Percentiles rank a stretch among this genome's conserved stretches.
phyloP scores from a whole-genome alignment of 2,329 filamentous ascomycete genomes.

The Botrytis porri region DNA sequence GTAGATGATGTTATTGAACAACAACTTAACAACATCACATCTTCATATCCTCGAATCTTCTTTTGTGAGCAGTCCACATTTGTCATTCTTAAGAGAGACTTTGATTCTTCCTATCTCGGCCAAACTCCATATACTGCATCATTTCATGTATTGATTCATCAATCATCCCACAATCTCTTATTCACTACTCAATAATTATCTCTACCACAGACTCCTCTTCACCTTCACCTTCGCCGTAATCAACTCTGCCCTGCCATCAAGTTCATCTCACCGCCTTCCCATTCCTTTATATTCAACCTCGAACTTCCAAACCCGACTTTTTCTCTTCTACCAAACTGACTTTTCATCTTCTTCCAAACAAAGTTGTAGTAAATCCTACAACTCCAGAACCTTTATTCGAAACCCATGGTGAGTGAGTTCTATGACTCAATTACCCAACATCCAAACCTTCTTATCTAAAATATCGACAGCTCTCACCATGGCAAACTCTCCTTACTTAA shows the following conservation, averaged over 20 bases:
- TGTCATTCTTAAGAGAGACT: background rate
- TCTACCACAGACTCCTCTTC: too few relatives aligned
- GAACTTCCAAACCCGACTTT: background rate
- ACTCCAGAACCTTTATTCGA: background rate
- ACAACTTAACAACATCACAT: too few relatives aligned
- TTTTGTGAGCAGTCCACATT: background rate
- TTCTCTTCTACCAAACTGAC: background rate
- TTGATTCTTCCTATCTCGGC: background rate
- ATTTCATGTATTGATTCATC: background rate
- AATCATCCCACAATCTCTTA: background rate
- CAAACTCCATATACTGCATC: background rate
- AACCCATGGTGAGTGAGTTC: constrained; percentile 8
- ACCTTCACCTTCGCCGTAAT: background rate
- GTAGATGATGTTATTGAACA: too few relatives aligned
- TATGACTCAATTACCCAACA: background rate
- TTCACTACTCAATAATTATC: background rate
- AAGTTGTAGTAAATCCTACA: background rate
- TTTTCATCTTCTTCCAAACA: background rate
- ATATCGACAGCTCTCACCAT: background rate
- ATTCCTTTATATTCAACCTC: background rate
- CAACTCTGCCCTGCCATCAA: background rate
- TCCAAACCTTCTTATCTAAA: background rate
- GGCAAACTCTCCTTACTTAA: background rate
- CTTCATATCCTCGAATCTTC: too few relatives aligned
- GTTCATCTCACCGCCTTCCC: background rate